Conservation (phyloP, 345 rosid species). For the Eucalyptus rudis region DNA sequence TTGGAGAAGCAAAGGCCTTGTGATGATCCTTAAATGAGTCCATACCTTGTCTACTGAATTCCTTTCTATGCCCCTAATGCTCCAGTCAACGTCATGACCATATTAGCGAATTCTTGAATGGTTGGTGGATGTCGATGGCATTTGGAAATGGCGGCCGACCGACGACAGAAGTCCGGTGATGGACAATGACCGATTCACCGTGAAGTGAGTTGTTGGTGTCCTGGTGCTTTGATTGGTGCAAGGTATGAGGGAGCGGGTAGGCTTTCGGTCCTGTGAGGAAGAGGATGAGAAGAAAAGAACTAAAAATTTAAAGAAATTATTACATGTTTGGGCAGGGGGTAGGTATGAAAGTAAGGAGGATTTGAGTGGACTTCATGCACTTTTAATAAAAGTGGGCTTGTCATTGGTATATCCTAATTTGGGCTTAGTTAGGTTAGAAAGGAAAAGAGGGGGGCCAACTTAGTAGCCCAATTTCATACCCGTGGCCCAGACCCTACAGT, state of each 20-base stretch:
- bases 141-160: neutral
- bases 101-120: neutral
- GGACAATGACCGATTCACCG: neutral
- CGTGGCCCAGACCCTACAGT: neutral
- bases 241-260: too few relatives aligned
- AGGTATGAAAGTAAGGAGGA: neutral
- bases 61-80: neutral
- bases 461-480: neutral
- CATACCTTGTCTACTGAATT: neutral
- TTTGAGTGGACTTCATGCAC: rapidly evolving
- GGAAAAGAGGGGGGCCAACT: neutral
- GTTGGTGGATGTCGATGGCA: neutral
- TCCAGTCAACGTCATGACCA: neutral
- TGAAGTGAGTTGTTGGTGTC: rapidly evolving
- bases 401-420: neutral
- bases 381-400: neutral
- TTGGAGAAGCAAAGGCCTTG: neutral
- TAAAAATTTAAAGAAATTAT: too few relatives aligned
- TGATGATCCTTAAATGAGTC: neutral
- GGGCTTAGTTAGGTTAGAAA: neutral
- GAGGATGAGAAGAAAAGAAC: neutral
- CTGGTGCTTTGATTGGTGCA: neutral
- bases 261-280: neutral
- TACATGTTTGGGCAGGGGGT: neutral
- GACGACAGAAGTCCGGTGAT: neutral